Evolutionary conservation across 768 basidiomycete genomes (phyloP).

Genomic region (Boletus rubroflammeus): DNA sequence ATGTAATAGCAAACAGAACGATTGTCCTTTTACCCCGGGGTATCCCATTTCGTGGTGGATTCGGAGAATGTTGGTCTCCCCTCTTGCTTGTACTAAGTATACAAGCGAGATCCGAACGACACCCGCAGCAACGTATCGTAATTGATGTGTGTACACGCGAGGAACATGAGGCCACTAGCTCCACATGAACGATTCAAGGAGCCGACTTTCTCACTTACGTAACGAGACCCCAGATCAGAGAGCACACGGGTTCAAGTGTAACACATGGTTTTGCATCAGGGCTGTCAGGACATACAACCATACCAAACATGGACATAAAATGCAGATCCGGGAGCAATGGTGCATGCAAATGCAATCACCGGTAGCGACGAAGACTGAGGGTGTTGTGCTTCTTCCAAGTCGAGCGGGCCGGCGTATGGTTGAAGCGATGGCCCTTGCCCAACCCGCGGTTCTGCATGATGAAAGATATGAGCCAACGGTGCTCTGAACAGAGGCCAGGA

Average conservation of each 20-base stretch:
- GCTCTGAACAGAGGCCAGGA: background rate
- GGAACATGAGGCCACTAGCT: conserved; percentile 16
- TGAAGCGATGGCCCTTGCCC: conserved; percentile 93
- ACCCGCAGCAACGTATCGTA: conserved; percentile 14
- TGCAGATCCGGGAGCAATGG: conserved; percentile 1
- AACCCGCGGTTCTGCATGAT: conserved; percentile 82
- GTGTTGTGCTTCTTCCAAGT: conserved; percentile 99
- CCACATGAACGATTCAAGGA: background rate
- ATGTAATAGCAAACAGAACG: conserved; percentile 13
- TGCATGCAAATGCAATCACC: conserved; percentile 40
- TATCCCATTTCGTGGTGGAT: conserved; percentile 16
- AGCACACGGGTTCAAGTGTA: background rate
- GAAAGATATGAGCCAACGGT: conserved; percentile 1
- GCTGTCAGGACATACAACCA: conserved; percentile 19
- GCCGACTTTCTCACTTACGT: background rate
- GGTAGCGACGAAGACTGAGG: conserved; percentile 85
- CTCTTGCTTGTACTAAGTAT: background rate
- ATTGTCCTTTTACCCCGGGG: conserved; percentile 3
- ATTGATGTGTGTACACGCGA: conserved; percentile 15
- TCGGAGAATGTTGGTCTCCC: conserved; percentile 1
- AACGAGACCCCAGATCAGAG: background rate
- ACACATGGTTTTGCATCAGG: conserved; percentile 14
- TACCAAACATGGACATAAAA: conserved; percentile 29
- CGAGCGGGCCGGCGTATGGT: conserved; percentile 85
- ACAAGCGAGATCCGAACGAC: conserved; percentile 4